A percentile compares a stretch with the other conserved stretches of the same genome.
Conservation (phyloP, 2,329 filamentous ascomycete species). For the Paramyrothecium roridum region DNA sequence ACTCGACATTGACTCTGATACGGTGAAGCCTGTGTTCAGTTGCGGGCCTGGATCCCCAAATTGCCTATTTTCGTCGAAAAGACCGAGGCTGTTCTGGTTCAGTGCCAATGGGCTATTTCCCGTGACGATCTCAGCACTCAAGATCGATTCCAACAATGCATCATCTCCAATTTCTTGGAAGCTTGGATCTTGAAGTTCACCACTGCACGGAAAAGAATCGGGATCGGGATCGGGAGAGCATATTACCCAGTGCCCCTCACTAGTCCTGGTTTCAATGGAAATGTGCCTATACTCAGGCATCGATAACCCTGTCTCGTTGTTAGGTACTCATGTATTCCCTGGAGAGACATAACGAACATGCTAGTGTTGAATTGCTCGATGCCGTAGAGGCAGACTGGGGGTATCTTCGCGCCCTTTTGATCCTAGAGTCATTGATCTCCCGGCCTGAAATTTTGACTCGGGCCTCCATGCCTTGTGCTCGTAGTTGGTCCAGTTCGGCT, state of each 20-base stretch:
- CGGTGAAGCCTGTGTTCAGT: neutral
- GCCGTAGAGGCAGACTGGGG: no score
- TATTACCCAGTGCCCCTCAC: neutral
- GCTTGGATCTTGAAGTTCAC: neutral
- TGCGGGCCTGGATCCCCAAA: neutral
- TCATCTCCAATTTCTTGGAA: neutral
- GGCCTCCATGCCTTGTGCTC: neutral
- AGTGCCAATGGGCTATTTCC: neutral
- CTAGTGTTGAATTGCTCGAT: neutral
- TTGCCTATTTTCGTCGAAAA: neutral
- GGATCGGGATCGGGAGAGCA: neutral
- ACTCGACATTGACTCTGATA: neutral
- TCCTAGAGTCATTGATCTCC: neutral
- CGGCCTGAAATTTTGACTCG: neutral
- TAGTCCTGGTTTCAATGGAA: neutral
- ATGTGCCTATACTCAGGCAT: neutral
- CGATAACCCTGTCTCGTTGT: neutral
- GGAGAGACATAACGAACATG: neutral
- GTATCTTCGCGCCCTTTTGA: neutral
- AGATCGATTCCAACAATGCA: neutral
- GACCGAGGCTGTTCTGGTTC: neutral
- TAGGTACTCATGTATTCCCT: neutral
- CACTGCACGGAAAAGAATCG: neutral
- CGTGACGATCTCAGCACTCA: neutral
- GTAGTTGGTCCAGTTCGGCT: neutral